Evolutionary conservation across 257 asterid species (phyloP).

Genomic region (Solanum chaucha): DNA sequence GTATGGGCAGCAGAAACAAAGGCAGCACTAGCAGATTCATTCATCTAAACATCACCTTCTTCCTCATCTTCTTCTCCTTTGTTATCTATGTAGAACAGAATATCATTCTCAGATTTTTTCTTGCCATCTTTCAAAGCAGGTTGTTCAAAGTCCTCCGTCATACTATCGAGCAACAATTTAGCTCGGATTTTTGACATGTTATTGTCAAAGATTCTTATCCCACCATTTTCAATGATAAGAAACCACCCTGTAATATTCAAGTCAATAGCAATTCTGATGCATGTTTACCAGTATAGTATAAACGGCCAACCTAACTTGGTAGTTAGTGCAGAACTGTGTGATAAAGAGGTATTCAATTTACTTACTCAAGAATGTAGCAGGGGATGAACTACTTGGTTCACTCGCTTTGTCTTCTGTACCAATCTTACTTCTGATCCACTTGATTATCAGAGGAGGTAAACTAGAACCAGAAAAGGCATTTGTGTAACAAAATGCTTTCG

Average conservation of each 20-base stretch:
- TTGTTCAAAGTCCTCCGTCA: slow-evolving; percentile 26
- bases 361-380: slow-evolving; percentile 54
- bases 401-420: slow-evolving; percentile 18
- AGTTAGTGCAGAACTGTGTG: background rate
- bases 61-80: slow-evolving; percentile 32
- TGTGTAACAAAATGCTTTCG: slow-evolving; percentile 29
- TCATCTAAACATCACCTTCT: slow-evolving; percentile 13
- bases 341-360: background rate
- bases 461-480: slow-evolving; percentile 49
- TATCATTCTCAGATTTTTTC: slow-evolving; percentile 20
- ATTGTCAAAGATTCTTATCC: slow-evolving; percentile 48
- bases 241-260: slow-evolving; percentile 45
- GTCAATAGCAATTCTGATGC: background rate
- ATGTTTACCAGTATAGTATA: background rate
- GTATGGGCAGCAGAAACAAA: slow-evolving; percentile 50
- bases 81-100: slow-evolving; percentile 47
- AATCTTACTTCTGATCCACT: slow-evolving; percentile 27
- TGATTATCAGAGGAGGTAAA: slow-evolving; percentile 31
- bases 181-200: slow-evolving; percentile 28
- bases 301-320: background rate
- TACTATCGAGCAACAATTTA: slow-evolving; percentile 21
- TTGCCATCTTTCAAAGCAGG: slow-evolving; percentile 8
- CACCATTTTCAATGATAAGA: slow-evolving; percentile 45
- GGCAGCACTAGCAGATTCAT: slow-evolving; percentile 33
- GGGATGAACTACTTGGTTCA: slow-evolving; percentile 50